These are phyloP conservation scores for Lachancea dasiensis DNA, from an alignment of 805 yeast genomes.

Conservation along the genomic window DNA sequence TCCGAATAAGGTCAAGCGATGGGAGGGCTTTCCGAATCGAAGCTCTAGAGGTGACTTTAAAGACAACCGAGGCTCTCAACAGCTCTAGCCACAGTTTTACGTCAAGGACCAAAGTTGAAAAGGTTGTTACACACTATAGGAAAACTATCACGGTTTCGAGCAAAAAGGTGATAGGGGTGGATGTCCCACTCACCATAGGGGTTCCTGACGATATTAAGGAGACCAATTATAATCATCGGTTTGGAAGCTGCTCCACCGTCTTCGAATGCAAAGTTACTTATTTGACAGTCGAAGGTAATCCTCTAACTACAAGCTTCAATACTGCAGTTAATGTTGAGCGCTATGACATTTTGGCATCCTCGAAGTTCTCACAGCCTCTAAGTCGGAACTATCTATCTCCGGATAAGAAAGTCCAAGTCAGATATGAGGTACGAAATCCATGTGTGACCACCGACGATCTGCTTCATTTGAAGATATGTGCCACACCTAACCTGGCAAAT, in stretches of 20 bases:
- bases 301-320: slow-evolving; percentile 15
- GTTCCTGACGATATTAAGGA: slow-evolving; percentile 48
- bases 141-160: slow-evolving; percentile 34
- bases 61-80: slow-evolving; percentile 45
- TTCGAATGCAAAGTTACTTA: slow-evolving; percentile 33
- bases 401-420: slow-evolving; percentile 45
- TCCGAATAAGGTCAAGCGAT: slow-evolving; percentile 47
- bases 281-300: slow-evolving; percentile 2
- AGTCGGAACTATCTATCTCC: slow-evolving; percentile 39
- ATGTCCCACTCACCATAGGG: slow-evolving; percentile 53
- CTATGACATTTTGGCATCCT: slow-evolving; percentile 52
- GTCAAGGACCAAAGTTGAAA: slow-evolving; percentile 23
- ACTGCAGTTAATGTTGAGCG: slow-evolving; percentile 45
- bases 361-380: slow-evolving; percentile 48
- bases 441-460: slow-evolving; percentile 57
- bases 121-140: slow-evolving; percentile 29
- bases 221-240: slow-evolving; percentile 43
- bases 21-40: slow-evolving; percentile 44
- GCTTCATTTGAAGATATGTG: slow-evolving; percentile 35
- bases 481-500: slow-evolving; percentile 42
- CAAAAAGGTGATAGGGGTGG: slow-evolving; percentile 46
- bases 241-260: slow-evolving; percentile 44
- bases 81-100: slow-evolving; percentile 21
- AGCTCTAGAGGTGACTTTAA: slow-evolving; percentile 43
- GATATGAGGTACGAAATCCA: slow-evolving; percentile 42